Evolutionary conservation across 2,329 filamentous ascomycete species (phyloP).

Genomic region (Aspergillus sp.): DNA sequence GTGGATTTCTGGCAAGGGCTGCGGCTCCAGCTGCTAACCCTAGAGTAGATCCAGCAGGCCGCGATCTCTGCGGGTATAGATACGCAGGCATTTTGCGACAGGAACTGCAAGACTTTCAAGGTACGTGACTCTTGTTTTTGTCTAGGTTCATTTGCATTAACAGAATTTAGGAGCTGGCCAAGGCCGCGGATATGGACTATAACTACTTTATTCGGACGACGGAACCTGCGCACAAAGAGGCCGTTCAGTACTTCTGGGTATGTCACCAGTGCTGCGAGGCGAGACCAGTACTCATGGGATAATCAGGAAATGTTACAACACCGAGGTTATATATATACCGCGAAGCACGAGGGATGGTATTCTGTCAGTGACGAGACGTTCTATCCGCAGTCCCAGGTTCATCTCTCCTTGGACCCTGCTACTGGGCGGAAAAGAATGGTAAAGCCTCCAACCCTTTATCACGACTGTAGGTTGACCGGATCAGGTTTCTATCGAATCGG

Average conservation of each 20-base stretch:
- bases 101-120: slow-evolving; percentile 76
- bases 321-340: slow-evolving; percentile 75
- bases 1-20: not conserved
- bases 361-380: slow-evolving; percentile 96
- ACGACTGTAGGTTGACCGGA: slow-evolving; percentile 12
- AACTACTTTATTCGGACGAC: slow-evolving; percentile 94
- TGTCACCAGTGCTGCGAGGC: not conserved
- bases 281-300: not conserved
- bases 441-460: slow-evolving; percentile 1
- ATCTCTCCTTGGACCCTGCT: slow-evolving; percentile 71
- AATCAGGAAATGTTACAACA: slow-evolving; percentile 66
- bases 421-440: slow-evolving; percentile 82
- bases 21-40: slow-evolving; percentile 16
- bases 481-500: slow-evolving; percentile 74
- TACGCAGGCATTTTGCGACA: slow-evolving; percentile 85
- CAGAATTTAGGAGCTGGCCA: slow-evolving; percentile 59
- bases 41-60: slow-evolving; percentile 73
- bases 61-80: slow-evolving; percentile 68
- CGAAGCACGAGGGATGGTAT: slow-evolving; percentile 93
- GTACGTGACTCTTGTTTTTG: slow-evolving; percentile 30
- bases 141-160: slow-evolving; percentile 1
- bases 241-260: slow-evolving; percentile 87
- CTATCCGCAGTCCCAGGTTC: slow-evolving; percentile 75
- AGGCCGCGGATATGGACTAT: slow-evolving; percentile 67
- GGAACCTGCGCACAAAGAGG: slow-evolving; percentile 74